Conservation (phyloP, 2,329 filamentous ascomycete genomes). For the Proliferodiscus dingleyae region DNA sequence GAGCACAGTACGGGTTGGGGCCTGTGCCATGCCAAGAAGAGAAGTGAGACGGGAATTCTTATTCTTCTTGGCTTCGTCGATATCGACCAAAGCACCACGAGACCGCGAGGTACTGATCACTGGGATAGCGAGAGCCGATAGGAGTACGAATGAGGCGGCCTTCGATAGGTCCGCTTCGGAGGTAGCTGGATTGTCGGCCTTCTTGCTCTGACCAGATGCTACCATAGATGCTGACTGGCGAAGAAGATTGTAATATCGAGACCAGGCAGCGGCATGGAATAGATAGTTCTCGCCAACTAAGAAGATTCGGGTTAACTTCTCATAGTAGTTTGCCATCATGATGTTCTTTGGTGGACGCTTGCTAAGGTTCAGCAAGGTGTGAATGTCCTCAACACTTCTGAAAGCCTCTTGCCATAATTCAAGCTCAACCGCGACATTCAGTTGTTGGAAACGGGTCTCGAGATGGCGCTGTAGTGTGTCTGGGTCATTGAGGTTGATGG, state of each 20-base stretch:
- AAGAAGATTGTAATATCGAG: slow-evolving; percentile 92
- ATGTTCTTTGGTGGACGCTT: slow-evolving; percentile 97
- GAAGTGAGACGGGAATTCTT: slow-evolving; percentile 98
- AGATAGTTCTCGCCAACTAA: slow-evolving; percentile 98
- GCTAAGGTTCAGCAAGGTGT: slow-evolving; percentile 94
- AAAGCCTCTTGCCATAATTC: slow-evolving; percentile 99
- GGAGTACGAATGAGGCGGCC: slow-evolving; percentile 89
- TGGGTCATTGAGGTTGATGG: slow-evolving; percentile 96
- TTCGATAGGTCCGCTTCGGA: slow-evolving; percentile 88
- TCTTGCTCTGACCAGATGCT: slow-evolving; percentile 79
- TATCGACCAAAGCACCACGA: slow-evolving; percentile 90
- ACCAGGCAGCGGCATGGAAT: slow-evolving; percentile 97
- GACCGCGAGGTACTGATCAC: slow-evolving; percentile 98
- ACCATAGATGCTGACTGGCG: slow-evolving; percentile 83
- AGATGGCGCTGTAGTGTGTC: slow-evolving; percentile 96
- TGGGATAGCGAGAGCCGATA: slow-evolving; percentile 94
- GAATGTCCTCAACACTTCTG: slow-evolving; percentile 97
- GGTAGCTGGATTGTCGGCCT: slow-evolving; percentile 89
- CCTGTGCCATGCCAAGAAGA: slow-evolving; percentile 84
- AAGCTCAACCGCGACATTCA: slow-evolving; percentile 95
- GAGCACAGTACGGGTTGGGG: slow-evolving; percentile 81
- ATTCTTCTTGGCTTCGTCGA: slow-evolving; percentile 95
- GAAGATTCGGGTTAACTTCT: slow-evolving; percentile 98
- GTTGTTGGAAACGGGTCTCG: slow-evolving; percentile 96
- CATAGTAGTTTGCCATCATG: slow-evolving; percentile 99